Evolutionary conservation across 1,284 basidiomycete species (phyloP), one percentile per base, ranked within the genome.

Genomic region (Athelia sp.): DNA sequence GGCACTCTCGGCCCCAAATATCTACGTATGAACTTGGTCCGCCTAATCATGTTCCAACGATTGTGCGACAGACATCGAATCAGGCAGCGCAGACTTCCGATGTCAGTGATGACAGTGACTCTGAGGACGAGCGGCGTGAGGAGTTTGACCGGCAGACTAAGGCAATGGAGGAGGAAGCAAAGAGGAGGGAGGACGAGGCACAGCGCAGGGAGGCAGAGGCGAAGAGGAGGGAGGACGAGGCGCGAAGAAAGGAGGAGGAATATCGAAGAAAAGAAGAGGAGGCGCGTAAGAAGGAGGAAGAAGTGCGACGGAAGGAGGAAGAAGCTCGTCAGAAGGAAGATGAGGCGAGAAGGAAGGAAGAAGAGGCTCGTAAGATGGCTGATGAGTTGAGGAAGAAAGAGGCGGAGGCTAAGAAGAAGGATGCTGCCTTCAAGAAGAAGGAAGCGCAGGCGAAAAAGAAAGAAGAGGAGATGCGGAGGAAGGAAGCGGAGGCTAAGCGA

Each of bases 401-500:
- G 13, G 26, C 13, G 6, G 26, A 45, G 18, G 43, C 17, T 43
- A 43, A 51, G 50, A 55, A 57, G 54, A 35, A 47, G 19, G 35
- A 43, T 40, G 52, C 47, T 44, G 54, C 51, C 26, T 52, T 46
- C 34, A 48, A 55, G 46, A 53, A 54, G 31, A 43, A 47, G 46
- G 43, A 32, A 34, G 46, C 44, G 45, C 45, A 42, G 45, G 43
- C 23, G 47, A 48, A 45, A 44, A 52, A 48, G 51, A 54, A 32
- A 45, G 40, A 19, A 40, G 51, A 48, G 46, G 40, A 23, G 45
- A 50, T 35, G 40, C 32, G 38, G 40, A 29, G 26, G 22, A 31
- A 35, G 19, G 51, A 57, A 43, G 51, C 63, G 50, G 64, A 64
- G 47, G 58, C 55, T 1, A 54, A 45, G 44, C 50, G 52, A 43